Evolutionary conservation across 495 filamentous ascomycete species (phyloP).

Genomic region (Aspergillus baeticus): DNA sequence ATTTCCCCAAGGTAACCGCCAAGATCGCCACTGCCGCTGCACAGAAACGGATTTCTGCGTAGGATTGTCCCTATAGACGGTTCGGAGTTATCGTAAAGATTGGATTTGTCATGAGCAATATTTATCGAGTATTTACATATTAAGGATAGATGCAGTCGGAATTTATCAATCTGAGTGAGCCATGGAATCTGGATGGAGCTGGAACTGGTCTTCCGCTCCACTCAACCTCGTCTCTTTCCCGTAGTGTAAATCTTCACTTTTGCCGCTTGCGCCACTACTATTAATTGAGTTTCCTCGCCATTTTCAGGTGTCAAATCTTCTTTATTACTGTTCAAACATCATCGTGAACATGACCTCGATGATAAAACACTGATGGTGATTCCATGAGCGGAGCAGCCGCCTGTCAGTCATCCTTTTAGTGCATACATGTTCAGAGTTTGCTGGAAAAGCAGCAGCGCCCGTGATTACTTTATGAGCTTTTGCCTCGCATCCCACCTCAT

Average conservation of each 20-base stretch:
- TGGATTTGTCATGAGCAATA: too few species aligned
- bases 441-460: background rate
- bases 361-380: background rate
- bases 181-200: background rate
- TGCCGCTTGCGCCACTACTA: background rate
- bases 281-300: background rate
- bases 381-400: background rate
- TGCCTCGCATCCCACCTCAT: too few species aligned
- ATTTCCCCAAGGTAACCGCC: conserved; percentile 48
- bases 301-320: background rate
- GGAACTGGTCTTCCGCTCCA: background rate
- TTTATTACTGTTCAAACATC: background rate
- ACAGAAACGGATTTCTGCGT: background rate
- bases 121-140: background rate
- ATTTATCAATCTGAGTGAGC: background rate
- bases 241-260: background rate
- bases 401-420: background rate
- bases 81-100: too few species aligned
- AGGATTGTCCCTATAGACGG: background rate
- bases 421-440: background rate
- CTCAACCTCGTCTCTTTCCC: background rate
- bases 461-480: too few species aligned
- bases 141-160: too few species aligned
- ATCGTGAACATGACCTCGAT: too few species aligned
- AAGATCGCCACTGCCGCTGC: conserved; percentile 31